Base-by-base conservation (phyloP, 2,329 filamentous ascomycete genomes). In the Penicillium sp. region DNA sequence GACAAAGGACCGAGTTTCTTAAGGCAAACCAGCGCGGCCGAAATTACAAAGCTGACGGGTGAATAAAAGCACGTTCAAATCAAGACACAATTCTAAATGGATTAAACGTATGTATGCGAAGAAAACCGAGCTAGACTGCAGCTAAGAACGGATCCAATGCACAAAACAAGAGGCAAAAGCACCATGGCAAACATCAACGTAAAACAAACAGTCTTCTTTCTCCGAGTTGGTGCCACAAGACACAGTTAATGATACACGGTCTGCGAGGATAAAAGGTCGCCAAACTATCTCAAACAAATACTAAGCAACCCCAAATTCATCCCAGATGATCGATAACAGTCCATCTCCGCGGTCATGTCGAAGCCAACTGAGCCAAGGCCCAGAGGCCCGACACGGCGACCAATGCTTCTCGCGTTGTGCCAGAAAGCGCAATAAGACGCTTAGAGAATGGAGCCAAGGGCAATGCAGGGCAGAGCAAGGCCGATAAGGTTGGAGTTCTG, bases 381-480 rank as follows among this genome's bases (percentile, higher is more conserved):
- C 55, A 46, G 45, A 58, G 50, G 29, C 33, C 44, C 21, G 39
- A 25, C 45, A 29, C 31, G 25, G 51, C 26, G 27, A 33, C 59
- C 56, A 54, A 10, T 59, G 58, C 58, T 57, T 59, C 51, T 60
- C 47, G 61, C 59, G 47, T 16, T 54, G 53, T 54, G 58, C 52
- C 48, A 57, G 53, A 57, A 56, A 55, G 46, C 50, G 50, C 35
- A 53, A 33, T 16, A 51, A 47, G 58, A 42, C 56, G 57, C 65
- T 75, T 76, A 77, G 62, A 77, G 46, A 62, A 75, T 66, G 52
- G 72, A 69, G 57, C 72, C 72, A 52, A 76, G 67, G 50, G 74
- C 72, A 66, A 76, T 56, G 65, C 75, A 77, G 55, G 74, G 72
- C 56, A 76, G 66, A 31, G 61, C 72, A 46, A 76, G 37, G 37